Conservation (phyloP, 257 asterid species). For the Hygrophila difformis region DNA sequence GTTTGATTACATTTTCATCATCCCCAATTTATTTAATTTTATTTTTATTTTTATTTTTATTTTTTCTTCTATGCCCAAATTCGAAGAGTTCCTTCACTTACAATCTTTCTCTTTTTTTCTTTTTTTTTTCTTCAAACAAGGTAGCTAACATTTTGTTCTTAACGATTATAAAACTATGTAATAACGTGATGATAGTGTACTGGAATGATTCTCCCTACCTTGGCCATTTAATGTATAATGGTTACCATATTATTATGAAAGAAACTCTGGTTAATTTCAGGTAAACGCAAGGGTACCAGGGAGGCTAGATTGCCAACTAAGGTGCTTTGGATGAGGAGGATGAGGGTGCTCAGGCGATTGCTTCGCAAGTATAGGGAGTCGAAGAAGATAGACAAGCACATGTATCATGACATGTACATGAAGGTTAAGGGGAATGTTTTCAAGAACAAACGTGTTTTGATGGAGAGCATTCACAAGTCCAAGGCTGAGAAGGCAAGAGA, state of each 20-base stretch:
- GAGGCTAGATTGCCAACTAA: conserved; percentile 96
- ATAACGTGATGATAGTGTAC: too few species aligned
- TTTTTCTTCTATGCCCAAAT: too few species aligned
- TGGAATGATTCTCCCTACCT: too few species aligned
- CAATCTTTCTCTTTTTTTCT: too few species aligned
- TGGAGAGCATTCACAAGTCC: conserved; percentile 92
- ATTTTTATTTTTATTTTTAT: background rate
- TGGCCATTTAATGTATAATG: too few species aligned
- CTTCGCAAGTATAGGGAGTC: conserved; percentile 90
- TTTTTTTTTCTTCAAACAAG: too few species aligned
- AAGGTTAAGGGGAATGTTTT: conserved; percentile 95
- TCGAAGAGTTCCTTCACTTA: too few species aligned
- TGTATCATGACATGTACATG: conserved; percentile 99
- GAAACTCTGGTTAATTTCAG: conserved; percentile 19
- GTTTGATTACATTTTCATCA: too few species aligned
- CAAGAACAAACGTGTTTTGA: conserved; percentile 90
- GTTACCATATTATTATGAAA: too few species aligned
- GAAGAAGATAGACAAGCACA: conserved; percentile 89
- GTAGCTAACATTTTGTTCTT: too few species aligned
- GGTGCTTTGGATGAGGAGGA: conserved; percentile 92
- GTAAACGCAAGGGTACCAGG: conserved; percentile 97
- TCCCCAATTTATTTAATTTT: too few species aligned
- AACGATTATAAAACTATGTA: too few species aligned
- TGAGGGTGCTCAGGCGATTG: conserved; percentile 86
- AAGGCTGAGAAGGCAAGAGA: conserved; percentile 99